phyloP scores from a whole-genome alignment of 176 grass and related monocot species.

The Tillandsia leiboldiana region DNA sequence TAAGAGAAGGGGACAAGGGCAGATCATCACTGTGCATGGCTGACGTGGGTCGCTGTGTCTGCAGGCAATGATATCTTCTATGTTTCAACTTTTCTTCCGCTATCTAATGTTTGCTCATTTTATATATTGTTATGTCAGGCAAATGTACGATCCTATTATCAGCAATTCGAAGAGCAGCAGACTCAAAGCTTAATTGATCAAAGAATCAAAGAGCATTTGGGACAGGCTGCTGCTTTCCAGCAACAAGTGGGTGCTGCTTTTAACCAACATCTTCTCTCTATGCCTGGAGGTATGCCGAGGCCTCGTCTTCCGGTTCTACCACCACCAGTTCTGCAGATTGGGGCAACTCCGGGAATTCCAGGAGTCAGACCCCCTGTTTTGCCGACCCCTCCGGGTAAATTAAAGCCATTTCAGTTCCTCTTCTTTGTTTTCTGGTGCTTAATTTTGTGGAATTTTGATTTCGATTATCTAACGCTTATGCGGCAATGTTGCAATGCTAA shows the following conservation, averaged over 20 bases:
- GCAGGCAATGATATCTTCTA: too few species aligned
- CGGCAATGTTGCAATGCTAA: neutral
- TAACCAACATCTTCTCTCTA: constrained; percentile 53
- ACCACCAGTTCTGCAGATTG: constrained; percentile 42
- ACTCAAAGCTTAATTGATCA: constrained; percentile 98
- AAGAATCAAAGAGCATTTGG: constrained; percentile 96
- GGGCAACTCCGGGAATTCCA: constrained; percentile 30
- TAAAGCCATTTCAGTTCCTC: neutral
- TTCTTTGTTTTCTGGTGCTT: constrained; percentile 9
- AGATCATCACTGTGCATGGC: too few species aligned
- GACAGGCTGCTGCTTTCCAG: constrained; percentile 79
- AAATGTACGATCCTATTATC: constrained; percentile 89
- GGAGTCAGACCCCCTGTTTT: constrained; percentile 56
- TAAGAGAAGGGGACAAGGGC: too few species aligned
- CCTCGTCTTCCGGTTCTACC: constrained; percentile 57
- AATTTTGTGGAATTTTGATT: neutral
- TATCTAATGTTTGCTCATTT: neutral
- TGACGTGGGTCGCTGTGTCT: too few species aligned
- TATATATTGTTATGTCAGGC: constrained; percentile 33
- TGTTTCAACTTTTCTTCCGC: neutral
- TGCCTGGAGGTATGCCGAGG: constrained; percentile 32
- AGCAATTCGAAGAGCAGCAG: constrained; percentile 98
- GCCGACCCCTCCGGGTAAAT: constrained; percentile 47
- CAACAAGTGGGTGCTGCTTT: constrained; percentile 59
- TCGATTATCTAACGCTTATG: neutral